phyloP scores from a whole-genome alignment of 2,329 filamentous ascomycete genomes.

The Aureobasidium sp. region DNA sequence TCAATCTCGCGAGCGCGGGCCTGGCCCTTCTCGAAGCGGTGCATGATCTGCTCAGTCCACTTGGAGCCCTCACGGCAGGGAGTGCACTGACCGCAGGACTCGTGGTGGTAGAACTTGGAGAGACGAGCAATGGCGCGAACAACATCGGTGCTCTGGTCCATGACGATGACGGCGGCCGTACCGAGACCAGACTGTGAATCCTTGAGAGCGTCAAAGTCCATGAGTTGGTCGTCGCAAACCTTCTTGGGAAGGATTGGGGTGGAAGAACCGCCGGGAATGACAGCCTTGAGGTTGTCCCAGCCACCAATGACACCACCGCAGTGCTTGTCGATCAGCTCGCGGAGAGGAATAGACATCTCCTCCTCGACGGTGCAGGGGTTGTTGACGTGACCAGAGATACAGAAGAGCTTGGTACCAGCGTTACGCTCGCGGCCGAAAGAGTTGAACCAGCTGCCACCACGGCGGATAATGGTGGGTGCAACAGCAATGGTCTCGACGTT shows the following conservation, averaged over 20 bases:
- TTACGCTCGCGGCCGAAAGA: conserved; percentile 93
- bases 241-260: conserved; percentile 89
- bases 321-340: conserved; percentile 96
- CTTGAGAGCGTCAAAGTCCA: conserved; percentile 99
- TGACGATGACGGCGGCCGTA: conserved; percentile 95
- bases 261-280: conserved; percentile 94
- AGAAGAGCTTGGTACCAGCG: conserved; percentile 94
- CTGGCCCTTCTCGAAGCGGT: conserved; percentile 85
- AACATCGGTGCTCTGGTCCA: conserved; percentile 97
- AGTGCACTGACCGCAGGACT: conserved; percentile 97
- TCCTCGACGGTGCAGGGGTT: conserved; percentile 97
- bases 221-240: conserved; percentile 89
- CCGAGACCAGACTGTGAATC: conserved; percentile 95
- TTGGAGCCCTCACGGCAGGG: conserved; percentile 98
- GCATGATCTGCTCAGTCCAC: conserved; percentile 99
- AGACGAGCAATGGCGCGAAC: conserved; percentile 89
- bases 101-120: conserved; percentile 96
- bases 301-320: conserved; percentile 93
- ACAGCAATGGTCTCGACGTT: conserved; percentile 98
- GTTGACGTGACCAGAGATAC: conserved; percentile 98
- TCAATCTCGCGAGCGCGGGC: conserved; percentile 91
- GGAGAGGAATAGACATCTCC: conserved; percentile 96
- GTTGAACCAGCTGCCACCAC: conserved; percentile 89
- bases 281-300: conserved; percentile 93
- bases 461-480: conserved; percentile 88